These are phyloP conservation scores for Dillenia turbinata DNA, from an alignment of 164 flowering plant species.

Conservation along the genomic window DNA sequence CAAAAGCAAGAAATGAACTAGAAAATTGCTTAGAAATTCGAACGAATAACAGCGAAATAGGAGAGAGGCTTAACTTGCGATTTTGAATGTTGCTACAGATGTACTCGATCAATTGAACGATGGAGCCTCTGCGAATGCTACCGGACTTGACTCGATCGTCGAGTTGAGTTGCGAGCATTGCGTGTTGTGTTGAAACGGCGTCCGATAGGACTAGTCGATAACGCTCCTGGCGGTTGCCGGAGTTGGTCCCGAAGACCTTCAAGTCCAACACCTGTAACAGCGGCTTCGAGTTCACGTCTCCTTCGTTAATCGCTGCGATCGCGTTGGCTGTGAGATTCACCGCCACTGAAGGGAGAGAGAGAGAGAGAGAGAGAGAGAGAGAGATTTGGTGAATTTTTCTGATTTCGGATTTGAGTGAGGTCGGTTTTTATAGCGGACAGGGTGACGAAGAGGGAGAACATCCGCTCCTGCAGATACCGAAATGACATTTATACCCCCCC, in stretches of 20 bases:
- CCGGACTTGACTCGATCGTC: slow-evolving; percentile 64
- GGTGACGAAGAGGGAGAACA: too few relatives aligned
- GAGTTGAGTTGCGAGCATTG: slow-evolving; percentile 91
- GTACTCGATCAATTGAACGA: slow-evolving; percentile 86
- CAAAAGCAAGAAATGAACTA: too few relatives aligned
- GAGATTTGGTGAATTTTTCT: too few relatives aligned
- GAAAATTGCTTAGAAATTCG: too few relatives aligned
- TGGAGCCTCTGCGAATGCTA: slow-evolving; percentile 59
- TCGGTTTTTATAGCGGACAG: too few relatives aligned
- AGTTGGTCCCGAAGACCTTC: slow-evolving; percentile 41
- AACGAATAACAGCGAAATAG: background rate
- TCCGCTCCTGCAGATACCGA: too few relatives aligned
- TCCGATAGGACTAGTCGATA: slow-evolving; percentile 78
- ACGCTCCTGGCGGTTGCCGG: slow-evolving; percentile 59
- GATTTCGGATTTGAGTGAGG: too few relatives aligned
- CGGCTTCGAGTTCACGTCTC: slow-evolving; percentile 84
- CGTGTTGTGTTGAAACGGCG: slow-evolving; percentile 57
- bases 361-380: too few relatives aligned
- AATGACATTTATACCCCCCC: too few relatives aligned
- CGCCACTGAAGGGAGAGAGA: slow-evolving; percentile 35
- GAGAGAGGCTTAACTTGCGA: slow-evolving; percentile 53
- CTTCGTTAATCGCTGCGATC: slow-evolving; percentile 58
- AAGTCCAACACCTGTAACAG: slow-evolving; percentile 81
- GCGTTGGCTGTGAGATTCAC: slow-evolving; percentile 72
- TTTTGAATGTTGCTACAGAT: slow-evolving; percentile 68